Evolutionary conservation across 768 basidiomycete species (phyloP), one percentile per base, ranked within the genome.

Genomic region (Trametes meyenii): DNA sequence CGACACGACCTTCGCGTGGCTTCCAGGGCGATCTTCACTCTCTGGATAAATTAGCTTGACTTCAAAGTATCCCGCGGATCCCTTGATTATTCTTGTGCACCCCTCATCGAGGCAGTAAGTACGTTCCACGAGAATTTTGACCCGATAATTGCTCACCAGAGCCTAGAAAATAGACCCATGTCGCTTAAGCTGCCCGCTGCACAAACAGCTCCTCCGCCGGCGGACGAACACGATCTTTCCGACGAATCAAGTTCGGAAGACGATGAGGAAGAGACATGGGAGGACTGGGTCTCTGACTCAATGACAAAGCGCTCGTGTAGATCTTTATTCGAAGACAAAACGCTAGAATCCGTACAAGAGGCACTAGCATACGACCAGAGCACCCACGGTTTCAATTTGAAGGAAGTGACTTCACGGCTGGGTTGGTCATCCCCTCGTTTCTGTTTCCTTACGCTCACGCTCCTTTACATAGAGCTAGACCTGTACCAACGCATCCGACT

Each of bases 231-330:
- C 12, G 60, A 50, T 5, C 45, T 38, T 11, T 43, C 23, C 13
- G 50, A 45, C 13, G 53, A 55, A n/a, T 69, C 70, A 3, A 64
- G 60, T 56, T 65, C 67, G 8, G 68, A 67, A 8, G 70, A 71
- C 19, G 67, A 69, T 8, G 67, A 76, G n/a, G 88, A 92, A 40
- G 77, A 89, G 63, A 86, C 79, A 55, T 92, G 87, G 80, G 88
- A 89, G 50, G 92, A 92, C 69, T 93, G 90, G 91, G 77, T 84
- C 13, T 89, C 88, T 16, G 90, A 92, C 73, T 85, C 86, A 19
- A 75, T 75, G 44, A 72, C 73, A 50, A 78, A 77, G 45, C 79
- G 76, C 48, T 70, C 83, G 11, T 91, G 88, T 72, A 77, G 73
- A 67, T 93, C 93, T 0, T 81, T 96, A 24, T 95, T 96, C 70